A percentile compares a stretch with the other conserved stretches of the same genome.
Evolutionary conservation across 2,329 filamentous ascomycete species (phyloP).

Genomic region (Anthostomella pinea): DNA sequence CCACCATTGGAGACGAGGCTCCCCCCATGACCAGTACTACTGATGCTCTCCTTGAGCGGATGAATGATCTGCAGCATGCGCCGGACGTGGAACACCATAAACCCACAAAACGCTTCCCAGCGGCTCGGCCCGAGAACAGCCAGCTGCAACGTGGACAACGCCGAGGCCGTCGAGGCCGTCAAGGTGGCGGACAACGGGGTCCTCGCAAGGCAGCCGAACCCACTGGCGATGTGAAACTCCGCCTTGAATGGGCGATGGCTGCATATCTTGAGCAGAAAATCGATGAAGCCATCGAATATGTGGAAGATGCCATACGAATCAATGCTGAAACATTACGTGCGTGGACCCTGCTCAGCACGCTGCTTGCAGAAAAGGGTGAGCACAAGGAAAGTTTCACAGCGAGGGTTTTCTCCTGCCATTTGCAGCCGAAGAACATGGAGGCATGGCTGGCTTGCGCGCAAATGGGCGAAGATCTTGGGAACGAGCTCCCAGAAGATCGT

Average conservation of each 20-base stretch:
- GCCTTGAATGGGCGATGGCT: conserved; percentile 64
- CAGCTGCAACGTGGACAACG: no score
- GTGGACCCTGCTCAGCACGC: conserved; percentile 60
- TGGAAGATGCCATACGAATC: conserved; percentile 64
- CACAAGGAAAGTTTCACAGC: conserved; percentile 56
- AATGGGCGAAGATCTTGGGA: conserved; percentile 51
- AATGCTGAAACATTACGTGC: conserved; percentile 66
- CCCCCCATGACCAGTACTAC: conserved; percentile 17
- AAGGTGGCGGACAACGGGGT: conserved; percentile 35
- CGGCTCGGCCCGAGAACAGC: conserved; percentile 1
- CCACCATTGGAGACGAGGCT: conserved; percentile 7
- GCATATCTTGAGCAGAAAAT: conserved; percentile 64
- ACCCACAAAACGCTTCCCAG: conserved; percentile 10
- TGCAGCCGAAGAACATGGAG: conserved; percentile 57
- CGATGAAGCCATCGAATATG: conserved; percentile 54
- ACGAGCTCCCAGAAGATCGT: conserved; percentile 44
- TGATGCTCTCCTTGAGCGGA: conserved; percentile 26
- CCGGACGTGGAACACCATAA: conserved; percentile 15
- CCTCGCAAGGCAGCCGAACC: conserved; percentile 64
- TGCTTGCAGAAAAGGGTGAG: conserved; percentile 59
- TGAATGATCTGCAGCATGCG: conserved; percentile 17
- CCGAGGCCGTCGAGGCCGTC: conserved; percentile 16
- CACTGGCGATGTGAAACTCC: conserved; percentile 66
- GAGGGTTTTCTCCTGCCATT: conserved; percentile 59
- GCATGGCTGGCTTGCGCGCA: conserved; percentile 60